phyloP scores from a whole-genome alignment of 345 rosid genomes.

The Linum lewisii region DNA sequence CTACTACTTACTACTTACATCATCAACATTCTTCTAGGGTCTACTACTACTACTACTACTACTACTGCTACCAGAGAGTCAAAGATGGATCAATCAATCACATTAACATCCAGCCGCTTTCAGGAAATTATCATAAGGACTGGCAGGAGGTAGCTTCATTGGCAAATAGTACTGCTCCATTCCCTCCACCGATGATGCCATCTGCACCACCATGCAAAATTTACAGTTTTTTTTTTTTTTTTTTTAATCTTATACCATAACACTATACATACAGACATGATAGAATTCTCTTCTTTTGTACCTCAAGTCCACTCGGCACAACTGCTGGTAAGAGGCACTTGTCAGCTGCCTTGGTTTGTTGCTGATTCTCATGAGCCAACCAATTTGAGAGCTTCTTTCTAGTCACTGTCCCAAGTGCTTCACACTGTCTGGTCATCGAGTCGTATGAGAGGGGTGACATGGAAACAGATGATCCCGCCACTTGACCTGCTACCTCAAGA shows the following conservation, averaged over 20 bases:
- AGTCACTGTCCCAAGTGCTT: constrained; percentile 69
- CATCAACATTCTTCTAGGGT: no score
- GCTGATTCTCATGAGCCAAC: constrained; percentile 59
- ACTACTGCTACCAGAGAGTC: background rate
- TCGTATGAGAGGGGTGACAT: constrained; percentile 82
- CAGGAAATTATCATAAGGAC: constrained; percentile 90
- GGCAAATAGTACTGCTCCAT: constrained; percentile 40
- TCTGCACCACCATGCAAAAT: constrained; percentile 16
- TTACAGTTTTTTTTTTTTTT: no score
- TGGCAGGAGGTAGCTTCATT: constrained; percentile 83
- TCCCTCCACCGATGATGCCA: constrained; percentile 1
- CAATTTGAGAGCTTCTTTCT: constrained; percentile 86
- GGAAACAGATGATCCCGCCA: constrained; percentile 68
- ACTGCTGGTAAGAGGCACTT: constrained; percentile 13
- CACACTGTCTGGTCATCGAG: constrained; percentile 73
- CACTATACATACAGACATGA: background rate
- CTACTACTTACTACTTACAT: no score
- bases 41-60: background rate
- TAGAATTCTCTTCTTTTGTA: no score
- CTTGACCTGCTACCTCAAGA: constrained; percentile 91
- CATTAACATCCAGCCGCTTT: constrained; percentile 64
- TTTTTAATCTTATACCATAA: no score
- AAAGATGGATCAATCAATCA: background rate
- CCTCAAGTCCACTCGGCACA: constrained; percentile 17
- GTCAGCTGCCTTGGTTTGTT: constrained; percentile 15